Conservation (phyloP, 805 yeast genomes). For the Starmerella asiatica region DNA sequence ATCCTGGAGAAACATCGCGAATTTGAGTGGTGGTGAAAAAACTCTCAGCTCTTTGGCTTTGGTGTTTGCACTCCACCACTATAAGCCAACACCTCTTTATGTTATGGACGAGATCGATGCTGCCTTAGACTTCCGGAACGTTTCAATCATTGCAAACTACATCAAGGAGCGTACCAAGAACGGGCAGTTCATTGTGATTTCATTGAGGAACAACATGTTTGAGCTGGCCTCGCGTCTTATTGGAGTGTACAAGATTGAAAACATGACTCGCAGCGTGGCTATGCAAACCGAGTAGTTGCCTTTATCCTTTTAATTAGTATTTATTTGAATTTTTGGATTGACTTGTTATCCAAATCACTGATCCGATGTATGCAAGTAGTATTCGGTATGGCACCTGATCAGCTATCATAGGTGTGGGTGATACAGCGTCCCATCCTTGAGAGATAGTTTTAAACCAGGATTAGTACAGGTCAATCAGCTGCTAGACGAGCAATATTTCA, state of each 20-base stretch:
- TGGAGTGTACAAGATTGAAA: slow-evolving; percentile 86
- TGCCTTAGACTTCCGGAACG: slow-evolving; percentile 92
- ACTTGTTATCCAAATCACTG: not conserved
- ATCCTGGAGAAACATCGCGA: slow-evolving; percentile 91
- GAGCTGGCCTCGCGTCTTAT: slow-evolving; percentile 88
- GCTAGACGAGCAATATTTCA: no score
- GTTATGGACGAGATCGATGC: slow-evolving; percentile 99
- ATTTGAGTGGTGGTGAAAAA: slow-evolving; percentile 95
- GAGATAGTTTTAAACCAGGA: no score
- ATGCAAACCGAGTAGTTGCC: slow-evolving; percentile 7
- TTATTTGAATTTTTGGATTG: not conserved
- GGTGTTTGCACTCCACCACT: slow-evolving; percentile 90
- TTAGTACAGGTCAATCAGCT: no score
- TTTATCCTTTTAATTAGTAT: not conserved
- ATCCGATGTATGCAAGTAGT: no score
- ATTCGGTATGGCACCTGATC: no score
- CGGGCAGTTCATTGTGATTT: slow-evolving; percentile 92
- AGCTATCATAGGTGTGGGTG: no score
- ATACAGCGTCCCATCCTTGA: no score
- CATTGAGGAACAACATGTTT: slow-evolving; percentile 93
- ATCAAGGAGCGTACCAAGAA: slow-evolving; percentile 90
- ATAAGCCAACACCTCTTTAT: slow-evolving; percentile 91
- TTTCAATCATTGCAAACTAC: slow-evolving; percentile 92
- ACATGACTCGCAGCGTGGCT: slow-evolving; percentile 78
- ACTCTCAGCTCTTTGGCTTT: slow-evolving; percentile 87